phyloP scores from a whole-genome alignment of 345 rosid genomes.

The Luvunga scandens region DNA sequence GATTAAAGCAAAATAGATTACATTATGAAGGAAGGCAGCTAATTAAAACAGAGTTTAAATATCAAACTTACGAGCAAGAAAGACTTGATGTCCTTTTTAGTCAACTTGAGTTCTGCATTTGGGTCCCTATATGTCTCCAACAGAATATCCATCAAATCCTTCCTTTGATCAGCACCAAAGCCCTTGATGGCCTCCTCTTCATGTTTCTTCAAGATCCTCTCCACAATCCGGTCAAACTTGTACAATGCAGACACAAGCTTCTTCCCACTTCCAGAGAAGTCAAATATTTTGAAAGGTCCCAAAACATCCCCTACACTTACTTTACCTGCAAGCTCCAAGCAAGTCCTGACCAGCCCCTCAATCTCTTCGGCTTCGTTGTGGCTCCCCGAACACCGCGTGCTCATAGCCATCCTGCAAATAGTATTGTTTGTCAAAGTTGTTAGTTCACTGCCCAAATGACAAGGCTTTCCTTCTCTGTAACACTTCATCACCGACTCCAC shows the following conservation, averaged over 20 bases:
- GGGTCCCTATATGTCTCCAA: slow-evolving; percentile 40
- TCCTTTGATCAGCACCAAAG: slow-evolving; percentile 13
- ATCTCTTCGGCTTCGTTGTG: slow-evolving; percentile 44
- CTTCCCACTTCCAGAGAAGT: slow-evolving; percentile 58
- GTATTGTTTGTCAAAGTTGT: slow-evolving; percentile 44
- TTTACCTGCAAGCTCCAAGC: slow-evolving; percentile 53
- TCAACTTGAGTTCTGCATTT: slow-evolving; percentile 45
- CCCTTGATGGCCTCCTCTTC: slow-evolving; percentile 32
- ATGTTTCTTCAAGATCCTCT: slow-evolving; percentile 55
- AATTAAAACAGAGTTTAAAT: not conserved
- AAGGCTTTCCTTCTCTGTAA: slow-evolving; percentile 33
- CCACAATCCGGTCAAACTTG: slow-evolving; percentile 47
- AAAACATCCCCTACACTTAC: slow-evolving; percentile 54
- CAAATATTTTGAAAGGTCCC: slow-evolving; percentile 60
- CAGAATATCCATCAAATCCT: slow-evolving; percentile 45
- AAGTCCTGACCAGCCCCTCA: slow-evolving; percentile 31
- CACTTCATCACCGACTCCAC: slow-evolving; percentile 42
- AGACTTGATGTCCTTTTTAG: slow-evolving; percentile 60
- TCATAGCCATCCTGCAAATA: slow-evolving; percentile 68
- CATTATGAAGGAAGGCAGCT: not conserved
- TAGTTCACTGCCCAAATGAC: slow-evolving; percentile 37
- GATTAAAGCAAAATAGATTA: not conserved
- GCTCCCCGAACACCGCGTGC: slow-evolving; percentile 52
- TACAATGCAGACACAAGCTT: slow-evolving; percentile 38
- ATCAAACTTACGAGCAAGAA: slow-evolving; percentile 47